Percentiles rank a stretch among this genome's conserved stretches.
phyloP scores from a whole-genome alignment of 768 basidiomycete species.

The Pisolithus tinctorius region DNA sequence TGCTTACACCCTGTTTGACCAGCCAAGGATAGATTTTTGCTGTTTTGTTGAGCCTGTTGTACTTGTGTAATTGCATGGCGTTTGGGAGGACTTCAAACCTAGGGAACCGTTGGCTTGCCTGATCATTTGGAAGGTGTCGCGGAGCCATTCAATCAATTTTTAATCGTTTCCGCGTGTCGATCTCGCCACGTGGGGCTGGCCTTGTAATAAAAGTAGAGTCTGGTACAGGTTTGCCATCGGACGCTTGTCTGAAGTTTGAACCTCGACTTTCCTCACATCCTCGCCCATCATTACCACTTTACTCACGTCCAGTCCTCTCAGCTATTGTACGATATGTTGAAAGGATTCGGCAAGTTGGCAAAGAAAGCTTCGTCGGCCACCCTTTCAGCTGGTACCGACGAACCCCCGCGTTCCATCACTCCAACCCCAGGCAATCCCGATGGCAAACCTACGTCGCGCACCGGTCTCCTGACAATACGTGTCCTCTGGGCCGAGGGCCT shows the following conservation, averaged over 20 bases:
- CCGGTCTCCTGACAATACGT: constrained; percentile 83
- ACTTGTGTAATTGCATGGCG: neutral
- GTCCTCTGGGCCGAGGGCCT: constrained; percentile 85
- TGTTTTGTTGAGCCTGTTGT: neutral
- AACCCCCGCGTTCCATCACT: constrained; percentile 61
- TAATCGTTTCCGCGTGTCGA: neutral
- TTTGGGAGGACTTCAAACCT: no score
- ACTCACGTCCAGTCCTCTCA: neutral
- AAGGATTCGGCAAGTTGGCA: constrained; percentile 68
- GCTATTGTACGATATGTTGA: constrained; percentile 50
- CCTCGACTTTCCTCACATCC: neutral
- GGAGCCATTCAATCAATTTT: no score
- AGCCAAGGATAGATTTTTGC: neutral
- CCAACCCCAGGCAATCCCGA: constrained; percentile 76
- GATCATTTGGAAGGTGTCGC: no score
- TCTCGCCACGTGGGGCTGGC: neutral
- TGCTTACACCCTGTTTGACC: no score
- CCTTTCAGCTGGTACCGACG: constrained; percentile 48
- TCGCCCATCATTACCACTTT: neutral
- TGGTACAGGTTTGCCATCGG: neutral
- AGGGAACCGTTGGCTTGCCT: no score
- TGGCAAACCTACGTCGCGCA: constrained; percentile 55
- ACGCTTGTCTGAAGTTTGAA: neutral
- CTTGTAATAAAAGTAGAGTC: neutral
- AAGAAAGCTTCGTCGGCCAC: constrained; percentile 58